These are phyloP conservation scores for Bryum argenteum DNA, from an alignment of 225 moss, liverwort and hornwort genomes.

Conservation along the genomic window DNA sequence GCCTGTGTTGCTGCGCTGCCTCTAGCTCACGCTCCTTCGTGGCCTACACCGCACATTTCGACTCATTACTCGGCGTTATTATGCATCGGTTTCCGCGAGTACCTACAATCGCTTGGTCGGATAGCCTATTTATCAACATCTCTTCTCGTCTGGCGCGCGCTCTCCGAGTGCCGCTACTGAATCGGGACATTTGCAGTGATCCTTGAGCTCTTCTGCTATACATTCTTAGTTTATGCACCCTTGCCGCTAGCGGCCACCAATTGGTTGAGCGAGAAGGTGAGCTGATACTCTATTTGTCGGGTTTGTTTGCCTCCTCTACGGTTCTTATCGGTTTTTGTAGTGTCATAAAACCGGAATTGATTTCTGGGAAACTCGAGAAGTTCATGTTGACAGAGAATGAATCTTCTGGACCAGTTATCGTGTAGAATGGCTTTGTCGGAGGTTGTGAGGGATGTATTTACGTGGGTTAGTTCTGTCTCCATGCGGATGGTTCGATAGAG, in stretches of 20 bases:
- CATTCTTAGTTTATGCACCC: constrained; percentile 18
- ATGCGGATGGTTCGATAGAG: neutral
- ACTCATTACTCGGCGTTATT: constrained; percentile 22
- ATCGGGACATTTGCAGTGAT: neutral
- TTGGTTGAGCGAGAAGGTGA: constrained; percentile 37
- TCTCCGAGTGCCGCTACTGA: constrained; percentile 2
- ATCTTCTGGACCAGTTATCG: neutral
- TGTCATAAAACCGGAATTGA: neutral
- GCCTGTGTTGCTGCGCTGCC: constrained; percentile 15
- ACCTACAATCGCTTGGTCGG: constrained; percentile 25
- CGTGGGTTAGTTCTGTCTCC: neutral
- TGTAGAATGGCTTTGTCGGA: neutral
- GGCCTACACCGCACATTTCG: constrained; percentile 20
- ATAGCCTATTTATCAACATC: neutral
- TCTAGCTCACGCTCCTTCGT: constrained; percentile 26
- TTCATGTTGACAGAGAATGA: neutral
- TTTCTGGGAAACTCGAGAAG: neutral
- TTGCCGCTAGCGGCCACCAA: constrained; percentile 23
- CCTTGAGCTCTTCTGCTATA: constrained; percentile 3
- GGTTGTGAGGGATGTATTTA: constrained; percentile 8
- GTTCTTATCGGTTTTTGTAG: neutral
- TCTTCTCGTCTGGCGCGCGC: constrained; percentile 3
- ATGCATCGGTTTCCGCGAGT: constrained; percentile 29
- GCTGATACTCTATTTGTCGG: neutral
- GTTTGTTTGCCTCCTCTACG: neutral